Evolutionary conservation across 495 filamentous ascomycete genomes (phyloP).

Genomic region (Antarctomyces pellizariae): DNA sequence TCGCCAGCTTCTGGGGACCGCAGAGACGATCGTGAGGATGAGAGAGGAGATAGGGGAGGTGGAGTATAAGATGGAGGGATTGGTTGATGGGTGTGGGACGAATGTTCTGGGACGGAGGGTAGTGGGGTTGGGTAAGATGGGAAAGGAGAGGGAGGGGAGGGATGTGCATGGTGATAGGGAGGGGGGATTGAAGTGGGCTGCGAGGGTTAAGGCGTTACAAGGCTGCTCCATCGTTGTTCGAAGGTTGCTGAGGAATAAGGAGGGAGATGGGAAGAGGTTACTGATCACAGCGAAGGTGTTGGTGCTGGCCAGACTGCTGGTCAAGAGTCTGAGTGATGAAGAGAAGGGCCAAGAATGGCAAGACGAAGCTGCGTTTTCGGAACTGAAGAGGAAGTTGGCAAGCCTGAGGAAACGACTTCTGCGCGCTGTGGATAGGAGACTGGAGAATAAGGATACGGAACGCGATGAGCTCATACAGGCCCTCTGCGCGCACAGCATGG

Average conservation of each 20-base stretch:
- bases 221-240: slow-evolving; percentile 18
- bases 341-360: slow-evolving; percentile 9
- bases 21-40: slow-evolving; percentile 82
- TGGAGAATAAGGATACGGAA: slow-evolving; percentile 28
- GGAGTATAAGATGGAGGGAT: slow-evolving; percentile 40
- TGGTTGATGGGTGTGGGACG: slow-evolving; percentile 61
- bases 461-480: slow-evolving; percentile 36
- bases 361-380: slow-evolving; percentile 34
- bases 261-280: slow-evolving; percentile 28
- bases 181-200: slow-evolving; percentile 10
- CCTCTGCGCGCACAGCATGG: slow-evolving; percentile 62
- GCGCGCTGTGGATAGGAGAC: slow-evolving; percentile 37
- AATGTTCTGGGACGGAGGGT: slow-evolving; percentile 43
- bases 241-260: slow-evolving; percentile 17
- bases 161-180: slow-evolving; percentile 6
- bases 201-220: slow-evolving; percentile 19
- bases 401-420: slow-evolving; percentile 35
- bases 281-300: slow-evolving; percentile 54
- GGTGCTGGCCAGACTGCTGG: slow-evolving; percentile 47
- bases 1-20: slow-evolving; percentile 76
- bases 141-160: slow-evolving; percentile 20
- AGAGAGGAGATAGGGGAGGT: slow-evolving; percentile 49
- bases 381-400: slow-evolving; percentile 34
- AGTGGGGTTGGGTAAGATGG: slow-evolving; percentile 34
- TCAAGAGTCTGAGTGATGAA: slow-evolving; percentile 36